Evolutionary conservation across 495 filamentous ascomycete genomes (phyloP).

Genomic region (Talaromyces liani): DNA sequence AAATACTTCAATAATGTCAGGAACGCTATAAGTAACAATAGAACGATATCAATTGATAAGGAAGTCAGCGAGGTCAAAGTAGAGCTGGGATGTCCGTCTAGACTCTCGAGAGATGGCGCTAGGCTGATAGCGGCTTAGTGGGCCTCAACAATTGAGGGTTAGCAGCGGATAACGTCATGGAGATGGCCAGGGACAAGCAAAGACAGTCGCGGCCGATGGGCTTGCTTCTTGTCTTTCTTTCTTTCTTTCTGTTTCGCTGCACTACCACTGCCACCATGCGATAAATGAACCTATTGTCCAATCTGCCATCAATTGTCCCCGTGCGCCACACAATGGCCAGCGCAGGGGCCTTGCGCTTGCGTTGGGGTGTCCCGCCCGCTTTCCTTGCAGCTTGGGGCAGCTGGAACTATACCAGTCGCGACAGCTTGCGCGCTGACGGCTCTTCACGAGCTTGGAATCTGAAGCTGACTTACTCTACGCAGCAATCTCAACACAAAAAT

Average conservation of each 20-base stretch:
- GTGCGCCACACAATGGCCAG: constrained; percentile 4
- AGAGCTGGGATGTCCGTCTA: not conserved
- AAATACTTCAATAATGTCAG: no score
- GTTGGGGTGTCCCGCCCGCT: constrained; percentile 34
- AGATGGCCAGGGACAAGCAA: constrained; percentile 2
- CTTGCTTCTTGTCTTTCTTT: not conserved
- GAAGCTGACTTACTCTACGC: constrained; percentile 20
- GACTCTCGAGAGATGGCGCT: not conserved
- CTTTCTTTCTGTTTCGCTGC: no score
- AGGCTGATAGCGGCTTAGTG: not conserved
- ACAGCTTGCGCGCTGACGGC: constrained; percentile 7
- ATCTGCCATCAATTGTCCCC: not conserved
- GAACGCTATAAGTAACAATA: no score
- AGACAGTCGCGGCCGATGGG: not conserved
- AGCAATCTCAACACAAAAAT: not conserved
- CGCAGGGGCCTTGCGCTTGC: constrained; percentile 16
- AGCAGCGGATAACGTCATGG: constrained; percentile 3
- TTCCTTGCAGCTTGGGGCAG: constrained; percentile 21
- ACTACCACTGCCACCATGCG: not conserved
- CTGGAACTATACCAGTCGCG: constrained; percentile 2
- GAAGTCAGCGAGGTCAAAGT: no score
- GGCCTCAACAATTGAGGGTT: not conserved
- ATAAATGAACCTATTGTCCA: not conserved
- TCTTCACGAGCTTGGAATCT: constrained; percentile 12
- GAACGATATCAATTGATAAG: no score